Conservation (phyloP, 306 rosid genomes). For the apple (Malus domestica) region DNA sequence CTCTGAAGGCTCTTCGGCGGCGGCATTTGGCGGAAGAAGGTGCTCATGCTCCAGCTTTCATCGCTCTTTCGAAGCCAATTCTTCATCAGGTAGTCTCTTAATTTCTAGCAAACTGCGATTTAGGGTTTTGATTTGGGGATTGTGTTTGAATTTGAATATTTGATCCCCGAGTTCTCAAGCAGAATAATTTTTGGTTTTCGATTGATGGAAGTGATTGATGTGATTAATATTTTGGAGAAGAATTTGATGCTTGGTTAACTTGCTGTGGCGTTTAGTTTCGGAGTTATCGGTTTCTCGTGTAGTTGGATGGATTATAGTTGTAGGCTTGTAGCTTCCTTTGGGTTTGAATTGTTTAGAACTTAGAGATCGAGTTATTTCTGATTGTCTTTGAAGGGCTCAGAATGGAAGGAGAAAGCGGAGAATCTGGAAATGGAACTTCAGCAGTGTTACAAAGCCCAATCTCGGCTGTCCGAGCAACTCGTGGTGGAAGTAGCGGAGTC, state of each 20-base stretch:
- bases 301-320: not conserved
- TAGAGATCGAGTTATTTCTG: slow-evolving; percentile 5
- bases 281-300: not conserved
- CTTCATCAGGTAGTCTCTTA: slow-evolving; percentile 44
- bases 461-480: slow-evolving; percentile 87
- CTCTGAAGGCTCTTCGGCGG: slow-evolving; percentile 67
- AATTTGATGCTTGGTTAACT: not conserved
- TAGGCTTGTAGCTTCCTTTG: not conserved
- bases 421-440: slow-evolving; percentile 79
- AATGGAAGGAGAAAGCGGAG: slow-evolving; percentile 95
- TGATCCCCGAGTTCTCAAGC: not conserved
- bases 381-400: slow-evolving; percentile 59
- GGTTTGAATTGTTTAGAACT: not conserved
- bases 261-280: not conserved
- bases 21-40: slow-evolving; percentile 96
- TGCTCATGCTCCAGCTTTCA: slow-evolving; percentile 81
- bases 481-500: slow-evolving; percentile 90
- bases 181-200: not conserved
- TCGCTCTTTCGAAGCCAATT: slow-evolving; percentile 70
- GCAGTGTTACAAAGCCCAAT: slow-evolving; percentile 93
- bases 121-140: slow-evolving; percentile 1
- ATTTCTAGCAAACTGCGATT: not conserved
- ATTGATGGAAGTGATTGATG: not conserved
- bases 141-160: not conserved
- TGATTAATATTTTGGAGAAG: not conserved